Base-by-base conservation (phyloP, 768 basidiomycete genomes). In the Galerina marginata region DNA sequence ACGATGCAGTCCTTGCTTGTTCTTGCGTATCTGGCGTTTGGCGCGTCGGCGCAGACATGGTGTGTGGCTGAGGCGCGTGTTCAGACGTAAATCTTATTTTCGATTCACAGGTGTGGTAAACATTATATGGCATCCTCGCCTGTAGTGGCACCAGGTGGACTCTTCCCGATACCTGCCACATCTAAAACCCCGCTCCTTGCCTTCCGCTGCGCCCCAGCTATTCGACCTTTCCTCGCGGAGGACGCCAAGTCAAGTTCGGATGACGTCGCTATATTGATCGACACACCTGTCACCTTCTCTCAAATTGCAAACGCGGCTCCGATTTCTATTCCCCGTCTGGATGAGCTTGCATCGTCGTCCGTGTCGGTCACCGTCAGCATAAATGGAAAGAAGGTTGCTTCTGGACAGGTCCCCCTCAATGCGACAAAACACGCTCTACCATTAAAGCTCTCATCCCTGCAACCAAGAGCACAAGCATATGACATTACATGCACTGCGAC, bases 151-250 rank as follows among this genome's bases (percentile, higher is more conserved):
- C 85, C 86, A 40, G 85, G 84, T 67, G 68, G 68, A 25, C 23
- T 64, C 49, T 70, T 69, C 38, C 63, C 61, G 4, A 50, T 60
- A 44, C 56, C 61, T 3, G 45, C 46, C 12, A 51, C 52, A 14
- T 57, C 64, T 6, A 51, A 73, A 0, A 69, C 67, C 1, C 73
- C 86, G n/a, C 77, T 86, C 42, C 78, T 88, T 25, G 83, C 85
- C 7, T 71, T 89, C 40, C 83, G 84, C 9, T 88, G 87, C 60
- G 78, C 80, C 9, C 86, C 85, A 29, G 83, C 84, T 2, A 80
- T 87, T 23, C 78, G 81, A 6, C 87, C 87, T 1, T 89, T 86
- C 68, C 79, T 88, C 23, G 79, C 81, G 14, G 85, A 83, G 63
- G 86, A 87, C 61, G 72, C 73, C 6, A 49, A 64, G 44, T 58